phyloP scores from a whole-genome alignment of 2,329 filamentous ascomycete species.

The Penicillium concentricum region DNA sequence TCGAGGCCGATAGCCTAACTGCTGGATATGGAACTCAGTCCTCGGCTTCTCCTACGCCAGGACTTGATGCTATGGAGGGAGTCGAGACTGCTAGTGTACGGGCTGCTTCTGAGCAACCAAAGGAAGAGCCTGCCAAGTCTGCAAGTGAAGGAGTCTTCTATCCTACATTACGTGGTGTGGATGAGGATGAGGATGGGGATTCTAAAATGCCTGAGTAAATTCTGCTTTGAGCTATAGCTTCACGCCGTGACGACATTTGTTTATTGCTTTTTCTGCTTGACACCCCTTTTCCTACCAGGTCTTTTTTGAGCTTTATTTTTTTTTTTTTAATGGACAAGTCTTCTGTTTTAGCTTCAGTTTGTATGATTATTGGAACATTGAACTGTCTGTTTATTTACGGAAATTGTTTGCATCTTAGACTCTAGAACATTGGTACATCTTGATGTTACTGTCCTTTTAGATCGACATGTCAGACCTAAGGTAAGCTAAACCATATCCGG shows the following conservation, averaged over 20 bases:
- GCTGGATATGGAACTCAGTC: constrained; percentile 15
- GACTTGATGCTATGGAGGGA: constrained; percentile 30
- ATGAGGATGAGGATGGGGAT: constrained; percentile 38
- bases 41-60: constrained; percentile 19
- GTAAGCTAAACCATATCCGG: constrained; percentile 27
- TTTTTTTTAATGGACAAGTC: background rate
- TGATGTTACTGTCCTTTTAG: background rate
- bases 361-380: constrained; percentile 19
- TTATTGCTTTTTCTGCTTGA: constrained; percentile 8
- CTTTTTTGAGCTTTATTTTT: background rate
- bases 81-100: constrained; percentile 32
- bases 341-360: background rate
- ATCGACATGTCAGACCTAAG: constrained; percentile 25
- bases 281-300: background rate
- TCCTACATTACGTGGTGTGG: constrained; percentile 28
- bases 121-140: constrained; percentile 27
- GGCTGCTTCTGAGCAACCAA: constrained; percentile 47
- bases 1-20: constrained; percentile 54
- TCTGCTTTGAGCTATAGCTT: constrained; percentile 2
- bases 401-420: constrained; percentile 22
- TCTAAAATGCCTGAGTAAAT: constrained; percentile 34
- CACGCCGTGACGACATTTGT: constrained; percentile 22
- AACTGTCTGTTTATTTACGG: constrained; percentile 23
- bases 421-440: background rate
- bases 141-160: constrained; percentile 31